Conservation (phyloP, 306 rosid species). For the Fragaria nilgerrensis region DNA sequence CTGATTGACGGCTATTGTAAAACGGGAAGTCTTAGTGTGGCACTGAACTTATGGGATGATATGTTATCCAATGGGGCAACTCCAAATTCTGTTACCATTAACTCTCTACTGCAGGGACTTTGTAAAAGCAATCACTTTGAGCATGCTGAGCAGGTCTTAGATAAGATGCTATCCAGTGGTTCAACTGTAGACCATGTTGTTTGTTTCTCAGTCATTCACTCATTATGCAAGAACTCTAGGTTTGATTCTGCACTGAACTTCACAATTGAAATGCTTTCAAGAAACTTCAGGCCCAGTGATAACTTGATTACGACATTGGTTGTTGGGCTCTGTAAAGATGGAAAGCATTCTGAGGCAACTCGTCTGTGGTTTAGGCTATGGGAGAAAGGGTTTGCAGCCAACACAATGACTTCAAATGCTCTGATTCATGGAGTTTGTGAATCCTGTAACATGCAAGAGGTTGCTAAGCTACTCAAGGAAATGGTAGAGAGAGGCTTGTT, state of each 20-base stretch:
- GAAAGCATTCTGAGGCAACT: slow-evolving; percentile 7
- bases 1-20: background rate
- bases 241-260: background rate
- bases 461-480: slow-evolving; percentile 1
- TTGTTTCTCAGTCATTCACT: slow-evolving; percentile 6
- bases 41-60: background rate
- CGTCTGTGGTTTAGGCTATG: background rate
- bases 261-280: background rate
- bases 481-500: slow-evolving; percentile 4
- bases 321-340: slow-evolving; percentile 6
- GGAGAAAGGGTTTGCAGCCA: background rate
- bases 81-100: slow-evolving; percentile 5
- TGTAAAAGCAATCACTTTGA: slow-evolving; percentile 1
- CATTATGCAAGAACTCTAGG: background rate
- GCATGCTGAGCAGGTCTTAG: background rate
- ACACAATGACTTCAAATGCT: slow-evolving; percentile 8
- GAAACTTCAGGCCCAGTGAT: slow-evolving; percentile 1
- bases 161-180: background rate
- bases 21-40: background rate
- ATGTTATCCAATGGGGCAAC: background rate
- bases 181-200: background rate
- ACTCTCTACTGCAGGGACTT: background rate
- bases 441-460: background rate
- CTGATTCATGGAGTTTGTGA: slow-evolving; percentile 3
- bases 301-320: slow-evolving; percentile 1